phyloP scores from a whole-genome alignment of 2,329 filamentous ascomycete genomes.

The Leptographium flavum region DNA sequence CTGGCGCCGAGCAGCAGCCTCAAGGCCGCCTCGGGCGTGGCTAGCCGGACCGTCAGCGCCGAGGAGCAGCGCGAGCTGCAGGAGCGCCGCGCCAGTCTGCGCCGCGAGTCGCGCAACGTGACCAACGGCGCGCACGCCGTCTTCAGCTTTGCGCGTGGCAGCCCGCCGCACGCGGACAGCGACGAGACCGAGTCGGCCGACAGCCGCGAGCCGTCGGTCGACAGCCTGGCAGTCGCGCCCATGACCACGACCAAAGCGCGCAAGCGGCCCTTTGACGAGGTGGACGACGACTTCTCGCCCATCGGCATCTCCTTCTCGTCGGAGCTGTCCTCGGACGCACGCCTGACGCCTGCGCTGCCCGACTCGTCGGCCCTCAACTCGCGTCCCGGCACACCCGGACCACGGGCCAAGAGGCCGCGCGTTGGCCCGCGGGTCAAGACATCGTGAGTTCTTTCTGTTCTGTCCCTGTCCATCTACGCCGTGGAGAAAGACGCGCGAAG shows the following conservation, averaged over 20 bases:
- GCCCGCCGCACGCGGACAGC: background rate
- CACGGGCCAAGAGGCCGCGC: slow-evolving; percentile 44
- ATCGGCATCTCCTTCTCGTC: slow-evolving; percentile 27
- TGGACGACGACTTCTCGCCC: slow-evolving; percentile 38
- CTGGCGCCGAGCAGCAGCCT: background rate
- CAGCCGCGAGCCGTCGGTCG: too few species aligned
- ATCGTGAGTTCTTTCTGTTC: slow-evolving; percentile 39
- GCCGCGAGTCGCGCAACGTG: slow-evolving; percentile 14
- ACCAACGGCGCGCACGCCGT: slow-evolving; percentile 21
- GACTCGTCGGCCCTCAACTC: slow-evolving; percentile 36
- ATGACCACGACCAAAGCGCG: slow-evolving; percentile 12
- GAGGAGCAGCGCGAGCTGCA: slow-evolving; percentile 4
- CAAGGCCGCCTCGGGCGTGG: background rate
- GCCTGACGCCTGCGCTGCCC: slow-evolving; percentile 17
- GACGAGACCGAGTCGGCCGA: background rate
- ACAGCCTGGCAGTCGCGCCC: slow-evolving; percentile 3
- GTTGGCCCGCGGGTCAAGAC: slow-evolving; percentile 51
- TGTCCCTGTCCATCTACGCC: background rate
- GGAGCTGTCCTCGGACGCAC: slow-evolving; percentile 8
- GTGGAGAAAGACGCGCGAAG: background rate
- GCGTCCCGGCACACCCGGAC: slow-evolving; percentile 45
- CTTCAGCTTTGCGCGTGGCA: slow-evolving; percentile 25
- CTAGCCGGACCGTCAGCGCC: background rate
- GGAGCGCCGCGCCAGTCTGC: slow-evolving; percentile 13
- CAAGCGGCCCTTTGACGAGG: slow-evolving; percentile 41